These are phyloP conservation scores for Phragmites australis DNA, from an alignment of 176 grass and related monocot species.

Conservation along the genomic window DNA sequence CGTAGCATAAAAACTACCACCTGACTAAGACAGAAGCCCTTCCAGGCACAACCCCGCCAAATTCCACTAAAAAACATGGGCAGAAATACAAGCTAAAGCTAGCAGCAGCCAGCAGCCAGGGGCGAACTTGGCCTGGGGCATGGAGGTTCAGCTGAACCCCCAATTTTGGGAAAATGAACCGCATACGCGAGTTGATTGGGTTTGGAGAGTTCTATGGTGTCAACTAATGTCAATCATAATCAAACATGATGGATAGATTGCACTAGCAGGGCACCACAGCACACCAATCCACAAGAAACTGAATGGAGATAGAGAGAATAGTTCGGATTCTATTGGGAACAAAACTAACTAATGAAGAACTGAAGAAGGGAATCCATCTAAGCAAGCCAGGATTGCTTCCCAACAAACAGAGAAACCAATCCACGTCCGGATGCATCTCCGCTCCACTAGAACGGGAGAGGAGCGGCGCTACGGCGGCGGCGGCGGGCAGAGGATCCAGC, in stretches of 20 bases:
- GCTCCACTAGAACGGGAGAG: neutral
- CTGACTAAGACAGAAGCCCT: neutral
- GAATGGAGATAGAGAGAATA: neutral
- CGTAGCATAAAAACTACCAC: neutral
- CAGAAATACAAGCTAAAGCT: constrained; percentile 20
- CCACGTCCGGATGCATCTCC: neutral
- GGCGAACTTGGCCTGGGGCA: neutral
- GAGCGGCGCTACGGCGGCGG: neutral
- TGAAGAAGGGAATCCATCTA: neutral
- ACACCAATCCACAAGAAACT: neutral
- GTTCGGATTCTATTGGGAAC: neutral
- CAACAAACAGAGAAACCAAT: neutral
- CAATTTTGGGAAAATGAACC: neutral
- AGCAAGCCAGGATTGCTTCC: neutral
- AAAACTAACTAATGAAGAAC: neutral
- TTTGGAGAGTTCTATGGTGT: neutral
- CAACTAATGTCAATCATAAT: neutral
- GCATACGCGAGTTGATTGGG: neutral
- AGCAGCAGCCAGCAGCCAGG: neutral
- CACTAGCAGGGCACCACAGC: neutral
- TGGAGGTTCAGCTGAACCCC: neutral
- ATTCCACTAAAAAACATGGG: neutral
- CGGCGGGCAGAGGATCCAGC: neutral
- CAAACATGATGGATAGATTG: neutral
- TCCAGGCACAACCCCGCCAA: neutral